Conservation (phyloP, 495 filamentous ascomycete genomes). For the Polyplosphaeria fusca region DNA sequence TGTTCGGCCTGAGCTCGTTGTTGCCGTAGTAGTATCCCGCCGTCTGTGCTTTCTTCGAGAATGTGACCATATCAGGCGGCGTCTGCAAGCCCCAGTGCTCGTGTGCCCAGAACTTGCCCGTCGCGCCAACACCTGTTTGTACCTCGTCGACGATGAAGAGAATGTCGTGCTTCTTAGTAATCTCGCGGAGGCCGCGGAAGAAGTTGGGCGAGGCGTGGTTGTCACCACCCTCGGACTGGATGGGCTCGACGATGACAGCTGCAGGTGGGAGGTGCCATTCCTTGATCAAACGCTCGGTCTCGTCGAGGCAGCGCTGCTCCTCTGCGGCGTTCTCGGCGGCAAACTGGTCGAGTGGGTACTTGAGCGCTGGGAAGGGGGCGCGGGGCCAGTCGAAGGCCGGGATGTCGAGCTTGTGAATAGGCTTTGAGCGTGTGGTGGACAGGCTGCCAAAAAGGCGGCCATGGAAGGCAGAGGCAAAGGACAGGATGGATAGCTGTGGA, state of each 20-base stretch:
- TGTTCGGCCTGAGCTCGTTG: slow-evolving; percentile 84
- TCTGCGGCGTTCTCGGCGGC: slow-evolving; percentile 76
- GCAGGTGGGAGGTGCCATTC: slow-evolving; percentile 82
- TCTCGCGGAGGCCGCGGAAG: slow-evolving; percentile 81
- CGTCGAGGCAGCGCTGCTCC: slow-evolving; percentile 81
- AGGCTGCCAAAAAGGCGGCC: slow-evolving; percentile 90
- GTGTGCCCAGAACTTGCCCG: slow-evolving; percentile 98
- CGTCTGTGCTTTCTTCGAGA: slow-evolving; percentile 98
- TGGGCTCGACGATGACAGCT: slow-evolving; percentile 89
- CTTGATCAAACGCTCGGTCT: slow-evolving; percentile 82
- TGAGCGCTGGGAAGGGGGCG: slow-evolving; percentile 82
- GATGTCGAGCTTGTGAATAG: slow-evolving; percentile 98
- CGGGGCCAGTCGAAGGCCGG: slow-evolving; percentile 98
- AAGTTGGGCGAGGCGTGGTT: slow-evolving; percentile 94
- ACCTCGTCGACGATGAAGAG: slow-evolving; percentile 98
- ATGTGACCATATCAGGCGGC: slow-evolving; percentile 97
- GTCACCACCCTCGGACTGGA: slow-evolving; percentile 97
- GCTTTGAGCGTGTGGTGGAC: slow-evolving; percentile 90
- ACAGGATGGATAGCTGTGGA: slow-evolving; percentile 83
- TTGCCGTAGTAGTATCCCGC: slow-evolving; percentile 96
- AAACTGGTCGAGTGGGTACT: slow-evolving; percentile 87
- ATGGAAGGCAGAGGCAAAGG: slow-evolving; percentile 92
- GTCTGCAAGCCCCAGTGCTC: slow-evolving; percentile 87
- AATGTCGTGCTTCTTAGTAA: slow-evolving; percentile 81
- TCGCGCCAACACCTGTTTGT: slow-evolving; percentile 93